phyloP scores from a whole-genome alignment of 805 yeast species.

The Kuraishia cidri region DNA sequence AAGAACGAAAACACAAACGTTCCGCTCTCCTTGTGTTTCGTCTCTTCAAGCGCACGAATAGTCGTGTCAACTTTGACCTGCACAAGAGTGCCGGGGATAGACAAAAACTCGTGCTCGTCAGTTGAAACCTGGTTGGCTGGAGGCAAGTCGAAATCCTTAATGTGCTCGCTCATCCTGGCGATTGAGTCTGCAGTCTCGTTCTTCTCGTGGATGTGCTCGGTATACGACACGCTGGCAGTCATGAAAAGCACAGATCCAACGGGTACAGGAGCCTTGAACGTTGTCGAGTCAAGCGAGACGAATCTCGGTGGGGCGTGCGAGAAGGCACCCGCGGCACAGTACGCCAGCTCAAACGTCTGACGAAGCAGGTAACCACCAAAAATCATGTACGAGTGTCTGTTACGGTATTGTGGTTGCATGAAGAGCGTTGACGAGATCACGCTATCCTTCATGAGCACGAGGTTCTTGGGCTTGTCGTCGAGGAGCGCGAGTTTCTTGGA shows the following conservation, averaged over 20 bases:
- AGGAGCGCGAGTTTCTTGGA: conserved; percentile 21
- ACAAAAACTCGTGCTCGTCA: conserved; percentile 49
- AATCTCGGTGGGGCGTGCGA: conserved; percentile 82
- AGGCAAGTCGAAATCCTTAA: conserved; percentile 43
- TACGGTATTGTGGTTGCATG: conserved; percentile 96
- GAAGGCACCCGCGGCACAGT: conserved; percentile 87
- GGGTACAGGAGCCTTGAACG: conserved; percentile 91
- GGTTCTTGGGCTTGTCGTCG: conserved; percentile 33
- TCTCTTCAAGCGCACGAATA: conserved; percentile 60
- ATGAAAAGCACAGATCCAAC: conserved; percentile 85
- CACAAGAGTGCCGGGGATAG: conserved; percentile 76
- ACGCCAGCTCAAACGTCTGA: conserved; percentile 89
- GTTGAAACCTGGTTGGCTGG: conserved; percentile 45
- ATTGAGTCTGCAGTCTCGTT: conserved; percentile 16
- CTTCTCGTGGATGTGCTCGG: conserved; percentile 58
- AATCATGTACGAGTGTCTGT: conserved; percentile 88
- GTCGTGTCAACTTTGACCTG: conserved; percentile 85
- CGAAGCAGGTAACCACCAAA: conserved; percentile 92
- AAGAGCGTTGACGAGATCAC: conserved; percentile 65
- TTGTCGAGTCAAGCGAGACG: conserved; percentile 82
- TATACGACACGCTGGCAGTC: conserved; percentile 77
- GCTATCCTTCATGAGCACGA: conserved; percentile 66
- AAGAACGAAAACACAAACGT: conserved; percentile 84
- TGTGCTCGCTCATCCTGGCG: conserved; percentile 10
- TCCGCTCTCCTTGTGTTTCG: conserved; percentile 64